These are phyloP conservation scores for Thymus quinquecostatus DNA, from an alignment of 257 asterid genomes.

Conservation along the genomic window DNA sequence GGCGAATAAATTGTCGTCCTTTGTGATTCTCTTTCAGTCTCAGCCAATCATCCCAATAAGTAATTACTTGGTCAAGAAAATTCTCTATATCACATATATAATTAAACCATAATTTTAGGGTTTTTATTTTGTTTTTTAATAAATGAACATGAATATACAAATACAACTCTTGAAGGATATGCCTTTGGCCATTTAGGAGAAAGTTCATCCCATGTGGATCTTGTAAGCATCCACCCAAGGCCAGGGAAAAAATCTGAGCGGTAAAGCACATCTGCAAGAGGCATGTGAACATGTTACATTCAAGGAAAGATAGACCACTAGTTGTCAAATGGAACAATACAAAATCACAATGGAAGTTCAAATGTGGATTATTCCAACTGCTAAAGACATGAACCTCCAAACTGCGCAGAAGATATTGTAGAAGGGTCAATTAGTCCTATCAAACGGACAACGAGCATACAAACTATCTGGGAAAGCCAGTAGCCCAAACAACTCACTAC, in stretches of 20 bases:
- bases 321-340: conserved; percentile 12
- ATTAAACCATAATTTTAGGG: background rate
- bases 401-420: conserved; percentile 9
- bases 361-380: conserved; percentile 20
- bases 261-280: conserved; percentile 80
- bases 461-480: conserved; percentile 10
- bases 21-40: conserved; percentile 83
- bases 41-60: conserved; percentile 99
- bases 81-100: conserved; percentile 31
- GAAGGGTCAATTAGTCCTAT: conserved; percentile 10
- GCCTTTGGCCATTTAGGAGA: conserved; percentile 99
- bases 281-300: conserved; percentile 26
- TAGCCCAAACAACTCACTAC: conserved; percentile 15
- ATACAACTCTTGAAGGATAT: conserved; percentile 70
- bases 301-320: conserved; percentile 5
- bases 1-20: conserved; percentile 93
- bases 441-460: background rate
- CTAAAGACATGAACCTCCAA: conserved; percentile 17
- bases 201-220: conserved; percentile 90
- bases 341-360: conserved; percentile 13
- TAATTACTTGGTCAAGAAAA: conserved; percentile 79
- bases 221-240: conserved; percentile 99
- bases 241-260: conserved; percentile 99
- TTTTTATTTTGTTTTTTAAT: background rate
- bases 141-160: conserved; percentile 19